These are phyloP conservation scores for Aspergillus ustus DNA, from an alignment of 2,329 filamentous ascomycete species.

Conservation along the genomic window DNA sequence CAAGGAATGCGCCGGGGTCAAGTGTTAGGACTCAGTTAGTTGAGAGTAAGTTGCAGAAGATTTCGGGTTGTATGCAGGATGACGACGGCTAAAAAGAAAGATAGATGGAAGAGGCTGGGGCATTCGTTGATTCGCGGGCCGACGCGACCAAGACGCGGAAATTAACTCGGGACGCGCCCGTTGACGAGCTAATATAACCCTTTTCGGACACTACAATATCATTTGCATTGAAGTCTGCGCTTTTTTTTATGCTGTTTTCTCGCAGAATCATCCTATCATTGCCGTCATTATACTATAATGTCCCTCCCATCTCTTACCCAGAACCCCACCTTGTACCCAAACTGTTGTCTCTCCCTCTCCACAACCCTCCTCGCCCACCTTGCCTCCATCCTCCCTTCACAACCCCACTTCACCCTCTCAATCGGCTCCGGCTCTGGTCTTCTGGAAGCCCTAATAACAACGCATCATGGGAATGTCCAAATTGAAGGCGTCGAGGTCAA, in stretches of 20 bases:
- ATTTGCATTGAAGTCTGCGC: no score
- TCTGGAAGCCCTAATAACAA: slow-evolving; percentile 51
- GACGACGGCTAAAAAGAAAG: slow-evolving; percentile 17
- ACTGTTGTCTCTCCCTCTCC: slow-evolving; percentile 37
- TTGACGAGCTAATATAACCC: slow-evolving; percentile 27
- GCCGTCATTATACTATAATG: background rate
- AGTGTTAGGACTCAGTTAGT: background rate
- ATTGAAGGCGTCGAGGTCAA: slow-evolving; percentile 56
- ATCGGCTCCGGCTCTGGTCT: slow-evolving; percentile 58
- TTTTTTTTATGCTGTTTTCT: background rate
- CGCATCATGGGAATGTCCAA: slow-evolving; percentile 29
- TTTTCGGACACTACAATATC: slow-evolving; percentile 14
- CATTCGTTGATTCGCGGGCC: slow-evolving; percentile 6
- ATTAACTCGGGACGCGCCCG: slow-evolving; percentile 32
- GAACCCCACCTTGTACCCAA: slow-evolving; percentile 29
- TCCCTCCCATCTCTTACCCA: slow-evolving; percentile 23
- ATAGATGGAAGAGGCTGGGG: slow-evolving; percentile 25
- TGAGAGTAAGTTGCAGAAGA: slow-evolving; percentile 3
- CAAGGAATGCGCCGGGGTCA: background rate
- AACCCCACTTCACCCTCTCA: slow-evolving; percentile 43
- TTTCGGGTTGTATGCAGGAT: slow-evolving; percentile 4
- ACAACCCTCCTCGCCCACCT: slow-evolving; percentile 27
- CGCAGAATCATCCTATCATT: background rate
- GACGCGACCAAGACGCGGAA: slow-evolving; percentile 19
- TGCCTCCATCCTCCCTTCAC: slow-evolving; percentile 28